A percentile compares a stretch with the other conserved stretches of the same genome.
Evolutionary conservation across 345 rosid species (phyloP).

Genomic region (Brassica carinata): DNA sequence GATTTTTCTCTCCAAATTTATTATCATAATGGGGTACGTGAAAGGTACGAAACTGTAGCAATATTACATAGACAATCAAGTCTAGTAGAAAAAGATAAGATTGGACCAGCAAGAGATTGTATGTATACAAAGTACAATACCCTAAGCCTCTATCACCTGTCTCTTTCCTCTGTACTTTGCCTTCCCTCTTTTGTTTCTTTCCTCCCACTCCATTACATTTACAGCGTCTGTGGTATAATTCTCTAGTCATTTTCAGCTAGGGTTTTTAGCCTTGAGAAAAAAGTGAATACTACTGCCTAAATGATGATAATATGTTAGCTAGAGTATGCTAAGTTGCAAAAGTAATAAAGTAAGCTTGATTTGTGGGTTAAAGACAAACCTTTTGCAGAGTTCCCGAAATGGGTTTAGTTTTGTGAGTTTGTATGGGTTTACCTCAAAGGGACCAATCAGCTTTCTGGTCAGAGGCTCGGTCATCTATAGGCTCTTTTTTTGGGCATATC

Average conservation of each 20-base stretch:
- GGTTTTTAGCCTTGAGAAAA: constrained; percentile 4
- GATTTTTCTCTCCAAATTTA: background rate
- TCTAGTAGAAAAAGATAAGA: background rate
- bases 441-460: constrained; percentile 27
- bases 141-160: constrained; percentile 22
- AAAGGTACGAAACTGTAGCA: constrained; percentile 26
- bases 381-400: constrained; percentile 29
- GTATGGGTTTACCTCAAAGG: constrained; percentile 11
- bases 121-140: constrained; percentile 19
- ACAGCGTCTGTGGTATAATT: background rate
- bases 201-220: background rate
- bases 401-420: constrained; percentile 27
- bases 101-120: constrained; percentile 34
- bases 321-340: constrained; percentile 27
- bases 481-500: background rate
- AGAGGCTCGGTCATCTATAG: constrained; percentile 33
- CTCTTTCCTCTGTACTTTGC: constrained; percentile 23
- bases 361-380: constrained; percentile 20
- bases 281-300: constrained; percentile 5
- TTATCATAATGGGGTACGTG: constrained; percentile 27
- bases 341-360: constrained; percentile 18
- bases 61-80: background rate
- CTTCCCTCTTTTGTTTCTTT: constrained; percentile 26
- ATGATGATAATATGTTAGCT: background rate
- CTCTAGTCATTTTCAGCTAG: background rate